Evolutionary conservation across 2,329 filamentous ascomycete genomes (phyloP), one percentile per base, ranked within the genome.

Genomic region (Hortaea werneckii): DNA sequence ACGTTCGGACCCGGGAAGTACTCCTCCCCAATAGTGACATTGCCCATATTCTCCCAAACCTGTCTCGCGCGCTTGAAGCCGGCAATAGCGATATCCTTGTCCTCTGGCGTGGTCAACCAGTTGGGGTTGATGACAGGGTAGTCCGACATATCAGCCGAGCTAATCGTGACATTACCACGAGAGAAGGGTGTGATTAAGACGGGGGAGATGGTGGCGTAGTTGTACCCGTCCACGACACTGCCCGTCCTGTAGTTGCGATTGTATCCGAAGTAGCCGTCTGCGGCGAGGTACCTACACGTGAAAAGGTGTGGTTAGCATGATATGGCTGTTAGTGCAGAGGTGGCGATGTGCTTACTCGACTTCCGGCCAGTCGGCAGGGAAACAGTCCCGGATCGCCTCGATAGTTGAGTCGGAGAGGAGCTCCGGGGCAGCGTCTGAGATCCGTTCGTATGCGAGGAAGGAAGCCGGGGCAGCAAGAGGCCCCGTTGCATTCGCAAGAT

Each of bases 301-400:
- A 35, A 20, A 20, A 20, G 4, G 20, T 35, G 2, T n/a, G 8
- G 32, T 35, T n/a, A 35, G 32, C 32, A n/a, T 35, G 8, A n/a
- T 9, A n/a, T n/a, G 32, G 32, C 8, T 9, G 32, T n/a, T n/a
- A n/a, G n/a, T 12, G 30, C 2, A 46, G 37, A 34, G 40, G 35
- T 20, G 32, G 37, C 6, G 50, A 50, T 40, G 42, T 48, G 11
- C 41, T 27, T 11, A 51, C 39, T 65, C 62, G 9, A 66, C 28
- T n/a, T 65, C 55, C 1, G 63, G 60, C 64, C 63, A 67, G 49
- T 67, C 63, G 0, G 47, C 26, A 1, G 63, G 53, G 59, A 63
- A 61, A 5, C 29, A 28, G 3, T 34, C 28, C 20, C 38, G 26
- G 12, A 44, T 28, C 11, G 42, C 32, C 20, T 20, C 20, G 20